Base-by-base conservation (phyloP, 1,284 basidiomycete genomes). In the Pseudozyma sp. region DNA sequence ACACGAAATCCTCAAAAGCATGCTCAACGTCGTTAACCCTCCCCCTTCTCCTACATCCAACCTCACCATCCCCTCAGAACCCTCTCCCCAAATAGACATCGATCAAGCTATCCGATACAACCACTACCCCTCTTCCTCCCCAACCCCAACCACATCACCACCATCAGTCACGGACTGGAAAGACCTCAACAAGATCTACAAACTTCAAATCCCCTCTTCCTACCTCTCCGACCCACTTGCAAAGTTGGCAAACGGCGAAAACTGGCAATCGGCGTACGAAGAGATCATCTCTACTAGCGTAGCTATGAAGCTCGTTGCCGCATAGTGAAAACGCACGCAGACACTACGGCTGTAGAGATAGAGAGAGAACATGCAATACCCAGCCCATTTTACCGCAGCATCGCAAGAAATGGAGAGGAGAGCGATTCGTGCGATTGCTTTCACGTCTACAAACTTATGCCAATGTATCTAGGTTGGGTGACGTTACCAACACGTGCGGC, bases 171-270 rank as follows among this genome's bases (percentile, higher is more conserved):
- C 76, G 9, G 70, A 74, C 34, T 78, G 76, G 76, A 66, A 70
- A 55, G 59, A 71, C 5, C 65, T 78, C 60, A 75, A 75, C 62
- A 71, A 68, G 52, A 55, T 75, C 51, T 78, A 78, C 69, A 78
- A 78, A 51, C 71, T 78, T 13, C 54, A 59, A 18, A 69, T 75
- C 36, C 66, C 67, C 5, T 19, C 51, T 5, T 38, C 45, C 13
- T 42, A 67, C 4, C 60, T 75, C 44, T 35, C 34, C 35, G 4
- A 35, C 18, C 6, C 56, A 31, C 19, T 25, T 10, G 31, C 56
- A 1, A 43, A 51, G 16, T 35, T 19, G 10, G 36, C 18, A 16
- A 49, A 56, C 13, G 38, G 13, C 31, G 4, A 59, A 42, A 13
- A 25, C 34, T 57, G 53, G 55, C 50, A 62, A 35, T 13, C 45